These are phyloP conservation scores for Cryptococcus neoformans DNA, from an alignment of 1,284 basidiomycete genomes.

Conservation along the genomic window DNA sequence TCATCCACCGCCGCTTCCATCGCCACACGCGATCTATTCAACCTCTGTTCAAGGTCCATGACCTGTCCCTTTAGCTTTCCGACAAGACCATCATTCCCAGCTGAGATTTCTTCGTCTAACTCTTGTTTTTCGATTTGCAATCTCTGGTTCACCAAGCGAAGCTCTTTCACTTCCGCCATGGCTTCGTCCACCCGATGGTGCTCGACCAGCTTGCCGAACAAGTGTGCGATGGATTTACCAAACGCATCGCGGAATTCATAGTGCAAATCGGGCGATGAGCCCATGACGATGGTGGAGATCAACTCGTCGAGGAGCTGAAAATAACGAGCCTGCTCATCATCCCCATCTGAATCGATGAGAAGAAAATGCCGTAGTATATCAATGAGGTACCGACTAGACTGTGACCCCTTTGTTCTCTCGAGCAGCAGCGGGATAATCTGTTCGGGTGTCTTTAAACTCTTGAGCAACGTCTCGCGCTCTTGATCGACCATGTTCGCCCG, in stretches of 20 bases:
- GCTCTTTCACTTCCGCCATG: conserved; percentile 72
- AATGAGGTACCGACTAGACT: conserved; percentile 74
- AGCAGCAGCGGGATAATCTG: conserved; percentile 84
- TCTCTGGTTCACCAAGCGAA: conserved; percentile 58
- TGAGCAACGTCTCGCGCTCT: conserved; percentile 71
- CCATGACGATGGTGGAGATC: conserved; percentile 88
- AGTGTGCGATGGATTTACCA: conserved; percentile 82
- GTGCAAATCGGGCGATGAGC: conserved; percentile 64
- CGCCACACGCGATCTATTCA: conserved; percentile 73
- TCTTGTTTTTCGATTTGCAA: conserved; percentile 48
- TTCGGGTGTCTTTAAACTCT: conserved; percentile 73
- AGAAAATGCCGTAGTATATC: conserved; percentile 91
- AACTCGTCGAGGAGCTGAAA: conserved; percentile 94
- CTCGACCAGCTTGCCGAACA: conserved; percentile 89
- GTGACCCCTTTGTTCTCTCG: conserved; percentile 68
- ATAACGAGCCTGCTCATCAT: conserved; percentile 70
- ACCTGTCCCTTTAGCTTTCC: conserved; percentile 75
- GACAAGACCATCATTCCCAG: conserved; percentile 78
- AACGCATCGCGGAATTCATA: conserved; percentile 79
- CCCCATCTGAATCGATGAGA: conserved; percentile 83
- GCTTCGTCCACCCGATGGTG: conserved; percentile 76
- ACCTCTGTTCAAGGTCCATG: conserved; percentile 71
- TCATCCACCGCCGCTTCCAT: conserved; percentile 71
- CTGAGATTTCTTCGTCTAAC: conserved; percentile 74
- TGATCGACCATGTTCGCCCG: conserved; percentile 72